Conservation (phyloP, 1,284 basidiomycete genomes). For the Papiliotrema flavescens region DNA sequence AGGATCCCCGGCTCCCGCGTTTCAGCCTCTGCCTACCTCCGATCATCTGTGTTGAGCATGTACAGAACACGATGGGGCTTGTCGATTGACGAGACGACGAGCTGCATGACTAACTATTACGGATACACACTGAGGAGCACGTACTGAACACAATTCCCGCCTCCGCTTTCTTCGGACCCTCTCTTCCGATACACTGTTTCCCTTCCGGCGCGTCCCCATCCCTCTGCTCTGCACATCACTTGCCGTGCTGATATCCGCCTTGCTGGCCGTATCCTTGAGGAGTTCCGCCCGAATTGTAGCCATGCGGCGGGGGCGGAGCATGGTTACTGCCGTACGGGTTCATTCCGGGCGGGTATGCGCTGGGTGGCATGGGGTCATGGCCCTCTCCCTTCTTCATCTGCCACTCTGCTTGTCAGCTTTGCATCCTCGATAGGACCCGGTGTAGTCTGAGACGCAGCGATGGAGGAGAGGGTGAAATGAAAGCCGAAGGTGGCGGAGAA, state of each 20-base stretch:
- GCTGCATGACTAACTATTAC: too few species aligned
- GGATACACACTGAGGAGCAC: not conserved
- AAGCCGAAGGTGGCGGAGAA: too few species aligned
- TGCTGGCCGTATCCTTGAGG: not conserved
- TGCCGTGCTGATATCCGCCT: not conserved
- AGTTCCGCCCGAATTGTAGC: not conserved
- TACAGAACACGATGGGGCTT: too few species aligned
- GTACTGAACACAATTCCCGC: not conserved
- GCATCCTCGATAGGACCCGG: not conserved
- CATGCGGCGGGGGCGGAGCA: conserved; percentile 1
- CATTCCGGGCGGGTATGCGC: conserved; percentile 9
- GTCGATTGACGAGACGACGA: too few species aligned
- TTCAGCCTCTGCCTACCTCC: too few species aligned
- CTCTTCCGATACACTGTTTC: not conserved
- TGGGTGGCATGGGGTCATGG: conserved; percentile 32
- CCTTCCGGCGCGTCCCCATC: too few species aligned
- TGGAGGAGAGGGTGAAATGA: not conserved
- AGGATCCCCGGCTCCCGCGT: too few species aligned
- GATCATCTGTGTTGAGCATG: too few species aligned
- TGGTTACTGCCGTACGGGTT: conserved; percentile 6
- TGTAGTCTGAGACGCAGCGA: not conserved
- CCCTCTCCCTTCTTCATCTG: conserved; percentile 35
- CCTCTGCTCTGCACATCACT: too few species aligned
- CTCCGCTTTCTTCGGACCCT: not conserved
- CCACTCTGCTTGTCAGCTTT: conserved; percentile 22